A percentile compares a stretch with the other conserved stretches of the same genome.
Evolutionary conservation across 208 protist genomes (phyloP).

Genomic region (Herpetomonas muscarum): DNA sequence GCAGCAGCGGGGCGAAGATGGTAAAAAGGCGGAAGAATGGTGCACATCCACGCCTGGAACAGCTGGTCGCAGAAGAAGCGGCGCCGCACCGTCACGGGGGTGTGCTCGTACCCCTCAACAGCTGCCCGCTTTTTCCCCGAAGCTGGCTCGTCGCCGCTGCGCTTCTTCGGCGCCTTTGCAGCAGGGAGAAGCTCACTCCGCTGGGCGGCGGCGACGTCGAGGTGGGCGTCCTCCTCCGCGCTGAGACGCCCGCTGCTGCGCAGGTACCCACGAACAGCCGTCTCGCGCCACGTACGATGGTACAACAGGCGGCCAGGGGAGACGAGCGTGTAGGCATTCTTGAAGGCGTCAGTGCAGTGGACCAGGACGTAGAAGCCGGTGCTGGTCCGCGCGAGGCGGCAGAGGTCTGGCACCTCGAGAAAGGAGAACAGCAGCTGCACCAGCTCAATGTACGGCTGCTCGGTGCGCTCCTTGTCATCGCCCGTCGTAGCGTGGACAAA

Average conservation of each 20-base stretch:
- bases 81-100: constrained; percentile 50
- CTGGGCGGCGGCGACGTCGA: background rate
- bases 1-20: constrained; percentile 44
- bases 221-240: background rate
- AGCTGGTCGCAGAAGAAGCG: constrained; percentile 77
- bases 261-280: constrained; percentile 57
- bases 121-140: no score
- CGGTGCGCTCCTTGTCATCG: constrained; percentile 48
- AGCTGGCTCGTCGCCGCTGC: no score
- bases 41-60: constrained; percentile 90
- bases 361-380: constrained; percentile 80
- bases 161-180: constrained; percentile 13
- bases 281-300: constrained; percentile 70
- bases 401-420: constrained; percentile 52
- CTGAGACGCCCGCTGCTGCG: background rate
- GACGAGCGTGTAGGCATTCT: constrained; percentile 57
- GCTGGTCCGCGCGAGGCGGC: constrained; percentile 62
- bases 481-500: constrained; percentile 42
- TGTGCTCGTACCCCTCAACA: constrained; percentile 17
- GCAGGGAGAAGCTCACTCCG: background rate
- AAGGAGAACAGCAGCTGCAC: constrained; percentile 68
- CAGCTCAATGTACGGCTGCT: constrained; percentile 70
- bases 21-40: constrained; percentile 73
- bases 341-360: constrained; percentile 80
- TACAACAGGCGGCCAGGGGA: constrained; percentile 57